Evolutionary conservation across 169 alveolate species (phyloP), one percentile per base, ranked within the genome.

Genomic region (Eimeria maxima): DNA sequence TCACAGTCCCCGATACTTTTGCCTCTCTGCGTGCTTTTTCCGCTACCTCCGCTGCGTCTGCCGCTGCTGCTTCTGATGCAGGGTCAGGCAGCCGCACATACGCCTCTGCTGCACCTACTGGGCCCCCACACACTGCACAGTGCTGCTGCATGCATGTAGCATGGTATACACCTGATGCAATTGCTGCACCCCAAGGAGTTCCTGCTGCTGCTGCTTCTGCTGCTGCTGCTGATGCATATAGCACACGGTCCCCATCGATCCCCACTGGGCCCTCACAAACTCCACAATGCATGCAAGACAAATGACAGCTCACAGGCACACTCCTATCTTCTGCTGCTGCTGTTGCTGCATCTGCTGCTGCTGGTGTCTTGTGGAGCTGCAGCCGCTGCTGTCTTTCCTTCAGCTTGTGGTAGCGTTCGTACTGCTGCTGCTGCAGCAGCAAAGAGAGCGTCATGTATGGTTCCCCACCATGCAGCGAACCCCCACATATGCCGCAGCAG

Each of bases 401-500:
- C 60, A 53, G 60, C 60, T 53, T 7, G 1, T 53, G 10, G 16
- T 53, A 53, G 20, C 60, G 60, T 14, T 53, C 16, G 60, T 27
- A 74, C 8, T 24, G 57, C 55, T 74, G 76, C 44, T 22, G 76
- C 53, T n/a, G 8, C 84, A 74, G 84, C 55, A 16, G 45, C 50
- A 74, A 24, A 74, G 84, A 74, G 5, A 74, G 53, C 13, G 57
- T 18, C 3, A 29, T 44, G 24, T n/a, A 8, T 10, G 84, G 18
- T 50, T 74, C 53, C 22, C 84, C 84, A 22, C 53, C 29, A 7
- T n/a, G 24, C 4, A 74, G 53, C 45, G n/a, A 18, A 42, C 53
- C 53, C 8, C 84, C 84, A 29, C 84, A 74, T 0, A 74, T 42
- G 53, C 84, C 84, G 42, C 84, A 74, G 45, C 84, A 74, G 50